Evolutionary conservation across 805 yeast species (phyloP).

Genomic region (Sugiyamaella americana): DNA sequence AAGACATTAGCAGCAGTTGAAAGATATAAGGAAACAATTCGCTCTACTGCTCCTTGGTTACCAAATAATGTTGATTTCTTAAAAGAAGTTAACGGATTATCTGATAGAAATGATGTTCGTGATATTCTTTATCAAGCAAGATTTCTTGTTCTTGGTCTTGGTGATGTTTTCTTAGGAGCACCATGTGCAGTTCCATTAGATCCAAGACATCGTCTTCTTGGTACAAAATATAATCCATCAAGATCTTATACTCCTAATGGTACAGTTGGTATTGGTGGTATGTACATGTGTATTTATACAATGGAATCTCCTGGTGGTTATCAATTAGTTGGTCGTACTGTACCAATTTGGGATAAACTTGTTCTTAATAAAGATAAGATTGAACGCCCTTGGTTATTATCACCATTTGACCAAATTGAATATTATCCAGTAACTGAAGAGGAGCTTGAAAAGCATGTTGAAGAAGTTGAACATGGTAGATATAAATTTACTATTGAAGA

Average conservation of each 20-base stretch:
- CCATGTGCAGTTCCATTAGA: constrained; percentile 98
- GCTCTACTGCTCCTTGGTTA: constrained; percentile 93
- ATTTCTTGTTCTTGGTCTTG: constrained; percentile 88
- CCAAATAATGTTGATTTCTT: constrained; percentile 96
- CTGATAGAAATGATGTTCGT: constrained; percentile 61
- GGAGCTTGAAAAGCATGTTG: constrained; percentile 65
- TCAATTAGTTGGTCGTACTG: constrained; percentile 92
- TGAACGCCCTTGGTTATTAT: constrained; percentile 76
- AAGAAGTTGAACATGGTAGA: constrained; percentile 73
- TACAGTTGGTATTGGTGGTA: constrained; percentile 96
- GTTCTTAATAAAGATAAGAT: constrained; percentile 50
- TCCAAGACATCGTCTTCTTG: constrained; percentile 89
- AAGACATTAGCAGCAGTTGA: constrained; percentile 84
- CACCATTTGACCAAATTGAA: constrained; percentile 91
- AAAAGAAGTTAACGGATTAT: constrained; percentile 77
- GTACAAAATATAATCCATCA: constrained; percentile 93
- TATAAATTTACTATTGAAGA: constrained; percentile 71
- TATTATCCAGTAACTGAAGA: constrained; percentile 87
- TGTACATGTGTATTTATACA: constrained; percentile 97
- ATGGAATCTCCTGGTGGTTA: constrained; percentile 99
- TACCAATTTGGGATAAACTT: constrained; percentile 96
- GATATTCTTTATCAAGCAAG: constrained; percentile 85
- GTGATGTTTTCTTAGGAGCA: constrained; percentile 96
- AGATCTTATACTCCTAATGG: constrained; percentile 96
- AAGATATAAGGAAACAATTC: constrained; percentile 88